phyloP scores from a whole-genome alignment of 2,329 filamentous ascomycete species.

The Botryosphaeria agaves region DNA sequence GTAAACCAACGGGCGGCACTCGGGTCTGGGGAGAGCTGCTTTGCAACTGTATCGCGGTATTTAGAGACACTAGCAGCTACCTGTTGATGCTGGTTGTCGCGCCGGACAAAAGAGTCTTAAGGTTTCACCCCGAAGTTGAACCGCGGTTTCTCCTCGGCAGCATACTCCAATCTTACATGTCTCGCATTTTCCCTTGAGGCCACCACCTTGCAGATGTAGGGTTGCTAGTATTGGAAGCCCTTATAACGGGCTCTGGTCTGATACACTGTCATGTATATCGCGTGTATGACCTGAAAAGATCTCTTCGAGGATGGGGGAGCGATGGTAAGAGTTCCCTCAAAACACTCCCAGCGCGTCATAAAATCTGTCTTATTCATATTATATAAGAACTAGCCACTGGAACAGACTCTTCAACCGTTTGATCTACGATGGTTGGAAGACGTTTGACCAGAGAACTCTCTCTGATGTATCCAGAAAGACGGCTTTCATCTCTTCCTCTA shows the following conservation, averaged over 20 bases:
- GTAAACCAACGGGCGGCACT: background rate
- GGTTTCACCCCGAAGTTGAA: background rate
- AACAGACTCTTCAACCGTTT: background rate
- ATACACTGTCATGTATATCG: background rate
- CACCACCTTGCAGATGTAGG: background rate
- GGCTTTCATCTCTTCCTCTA: background rate
- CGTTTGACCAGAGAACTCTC: background rate
- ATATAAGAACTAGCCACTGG: background rate
- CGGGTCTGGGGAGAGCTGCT: background rate
- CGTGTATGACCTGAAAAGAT: background rate
- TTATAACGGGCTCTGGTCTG: background rate
- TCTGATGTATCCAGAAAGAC: background rate
- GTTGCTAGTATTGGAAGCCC: background rate
- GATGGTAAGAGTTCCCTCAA: background rate
- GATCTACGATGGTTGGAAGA: background rate
- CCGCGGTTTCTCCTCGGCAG: background rate
- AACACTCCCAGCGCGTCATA: background rate
- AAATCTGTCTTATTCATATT: background rate
- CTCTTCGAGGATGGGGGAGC: background rate
- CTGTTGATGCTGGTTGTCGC: background rate
- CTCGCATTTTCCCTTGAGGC: background rate
- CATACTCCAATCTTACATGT: background rate
- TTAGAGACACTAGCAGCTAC: background rate
- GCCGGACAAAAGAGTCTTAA: background rate
- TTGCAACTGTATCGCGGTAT: background rate